Evolutionary conservation across 2,329 filamentous ascomycete genomes (phyloP), one percentile per base, ranked within the genome.

Genomic region (Penicillium frequentans): DNA sequence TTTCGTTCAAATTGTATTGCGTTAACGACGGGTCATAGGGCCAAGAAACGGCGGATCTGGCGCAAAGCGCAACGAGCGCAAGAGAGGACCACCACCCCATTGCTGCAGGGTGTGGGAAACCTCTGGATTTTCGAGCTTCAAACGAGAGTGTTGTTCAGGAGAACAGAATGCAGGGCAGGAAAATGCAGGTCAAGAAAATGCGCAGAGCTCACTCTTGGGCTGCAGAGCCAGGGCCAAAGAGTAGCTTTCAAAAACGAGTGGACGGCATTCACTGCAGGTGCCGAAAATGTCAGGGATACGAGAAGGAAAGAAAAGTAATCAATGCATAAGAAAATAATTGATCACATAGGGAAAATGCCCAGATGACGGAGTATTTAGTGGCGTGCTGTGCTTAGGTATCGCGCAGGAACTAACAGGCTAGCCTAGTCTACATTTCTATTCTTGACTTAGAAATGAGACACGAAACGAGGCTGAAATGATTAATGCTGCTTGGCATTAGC

Each of bases 1-100:
- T 87, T 61, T 77, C 73, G 69, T 88, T 88, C 55, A 88, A 75
- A 65, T 88, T 88, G 73, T 80, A 86, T 35, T 81, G 77, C 29
- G 77, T 74, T 52, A 82, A 74, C 11, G 70, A 72, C 48, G 79
- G 75, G 57, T 83, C 80, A 61, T 84, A 85, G 33, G 75, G 75
- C 74, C 74, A 77, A 42, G 64, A 64, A 52, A 56, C 61, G 49
- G 62, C 62, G 23, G 63, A 67, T 29, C 64, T 54, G 53, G 64
- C 71, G 54, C 70, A 71, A 49, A 70, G 65, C 58, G 71, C 68
- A 49, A 74, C 61, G 55, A 73, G 56, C 33, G 66, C 59, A 59
- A 65, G 55, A 50, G 65, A 56, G 54, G 64, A 59, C 57, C 60
- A 63, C 70, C 67, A 68, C 69, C 64, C 64, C 73, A 75, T 75